phyloP scores from a whole-genome alignment of 2,329 filamentous ascomycete species.

The Stemphylium vesicarium region DNA sequence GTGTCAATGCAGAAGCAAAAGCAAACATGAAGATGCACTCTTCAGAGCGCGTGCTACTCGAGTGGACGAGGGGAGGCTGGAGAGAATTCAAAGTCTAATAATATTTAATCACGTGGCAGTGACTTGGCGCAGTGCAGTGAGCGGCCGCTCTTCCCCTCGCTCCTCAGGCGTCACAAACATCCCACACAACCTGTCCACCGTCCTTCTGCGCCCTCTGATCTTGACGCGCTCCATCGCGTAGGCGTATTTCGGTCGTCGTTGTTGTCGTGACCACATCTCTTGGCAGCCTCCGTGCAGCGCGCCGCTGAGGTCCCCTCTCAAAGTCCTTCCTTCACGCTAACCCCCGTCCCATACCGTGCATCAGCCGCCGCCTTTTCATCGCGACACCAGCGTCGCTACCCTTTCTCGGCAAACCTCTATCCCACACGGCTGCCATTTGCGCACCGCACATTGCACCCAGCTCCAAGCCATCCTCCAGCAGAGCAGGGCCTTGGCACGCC shows the following conservation, averaged over 20 bases:
- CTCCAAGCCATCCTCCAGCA: slow-evolving; percentile 1
- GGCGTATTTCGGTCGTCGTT: not conserved
- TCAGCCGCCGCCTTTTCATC: slow-evolving; percentile 26
- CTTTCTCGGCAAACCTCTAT: slow-evolving; percentile 9
- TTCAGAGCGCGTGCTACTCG: not conserved
- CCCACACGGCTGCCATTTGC: slow-evolving; percentile 9
- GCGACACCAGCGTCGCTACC: slow-evolving; percentile 16
- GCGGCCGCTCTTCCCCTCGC: slow-evolving; percentile 13
- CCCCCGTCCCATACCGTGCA: slow-evolving; percentile 21
- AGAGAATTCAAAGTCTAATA: slow-evolving; percentile 14
- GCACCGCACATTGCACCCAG: slow-evolving; percentile 11
- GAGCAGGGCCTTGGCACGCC: slow-evolving; percentile 16
- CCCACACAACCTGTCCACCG: slow-evolving; percentile 1
- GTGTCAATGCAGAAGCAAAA: slow-evolving; percentile 3
- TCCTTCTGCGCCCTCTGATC: not conserved
- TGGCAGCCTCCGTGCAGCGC: slow-evolving; percentile 15
- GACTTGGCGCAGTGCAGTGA: slow-evolving; percentile 19
- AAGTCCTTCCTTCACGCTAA: slow-evolving; percentile 21
- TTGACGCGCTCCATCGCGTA: slow-evolving; percentile 12
- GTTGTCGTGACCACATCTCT: slow-evolving; percentile 19
- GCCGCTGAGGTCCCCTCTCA: slow-evolving; percentile 15
- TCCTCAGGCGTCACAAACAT: slow-evolving; percentile 6
- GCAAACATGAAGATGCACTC: not conserved
- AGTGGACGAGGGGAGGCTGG: slow-evolving; percentile 12
- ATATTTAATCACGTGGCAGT: slow-evolving; percentile 18